phyloP scores from a whole-genome alignment of 2,329 filamentous ascomycete species.

The Botrytis galanthina region DNA sequence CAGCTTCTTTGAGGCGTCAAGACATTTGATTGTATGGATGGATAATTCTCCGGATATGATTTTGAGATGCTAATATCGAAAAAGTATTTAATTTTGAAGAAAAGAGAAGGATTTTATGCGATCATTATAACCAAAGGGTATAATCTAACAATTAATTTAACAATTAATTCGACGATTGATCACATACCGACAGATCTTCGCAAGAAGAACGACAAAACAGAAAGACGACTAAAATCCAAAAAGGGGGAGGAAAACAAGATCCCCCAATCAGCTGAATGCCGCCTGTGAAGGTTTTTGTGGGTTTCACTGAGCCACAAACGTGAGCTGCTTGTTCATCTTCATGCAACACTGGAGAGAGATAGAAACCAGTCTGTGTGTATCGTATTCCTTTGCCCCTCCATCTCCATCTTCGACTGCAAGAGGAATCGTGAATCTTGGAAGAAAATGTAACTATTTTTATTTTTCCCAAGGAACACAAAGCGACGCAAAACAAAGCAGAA shows the following conservation, averaged over 20 bases:
- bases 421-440: background rate
- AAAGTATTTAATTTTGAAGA: background rate
- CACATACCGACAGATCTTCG: background rate
- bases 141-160: no score
- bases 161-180: background rate
- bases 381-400: background rate
- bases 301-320: slow-evolving; percentile 8
- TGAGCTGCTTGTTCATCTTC: slow-evolving; percentile 5
- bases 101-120: background rate
- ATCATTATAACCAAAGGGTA: background rate
- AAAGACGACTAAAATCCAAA: background rate
- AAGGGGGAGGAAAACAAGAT: background rate
- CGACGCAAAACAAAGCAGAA: background rate
- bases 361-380: background rate
- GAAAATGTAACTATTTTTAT: slow-evolving; percentile 1
- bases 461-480: background rate
- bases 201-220: background rate
- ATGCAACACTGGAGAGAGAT: background rate
- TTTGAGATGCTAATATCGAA: background rate
- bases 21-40: background rate
- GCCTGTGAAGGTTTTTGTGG: background rate
- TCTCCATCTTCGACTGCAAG: background rate
- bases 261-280: background rate
- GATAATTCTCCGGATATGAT: background rate
- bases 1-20: background rate